Evolutionary conservation across 345 rosid species (phyloP).

Genomic region (Citrus trifoliata): DNA sequence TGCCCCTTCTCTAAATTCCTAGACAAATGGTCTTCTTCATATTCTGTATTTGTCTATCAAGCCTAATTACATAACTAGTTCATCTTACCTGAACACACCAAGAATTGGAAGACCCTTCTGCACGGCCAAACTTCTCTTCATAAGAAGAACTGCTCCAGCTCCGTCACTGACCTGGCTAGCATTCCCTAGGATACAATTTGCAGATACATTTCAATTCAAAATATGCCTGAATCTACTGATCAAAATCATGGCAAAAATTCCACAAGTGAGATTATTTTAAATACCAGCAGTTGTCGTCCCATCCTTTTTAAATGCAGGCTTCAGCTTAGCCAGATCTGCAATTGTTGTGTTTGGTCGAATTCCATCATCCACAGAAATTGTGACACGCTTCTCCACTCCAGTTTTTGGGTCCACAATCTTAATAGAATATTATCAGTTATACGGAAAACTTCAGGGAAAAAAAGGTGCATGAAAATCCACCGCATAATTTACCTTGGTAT

Average conservation of each 20-base stretch:
- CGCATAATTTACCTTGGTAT: conserved; percentile 58
- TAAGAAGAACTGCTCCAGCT: conserved; percentile 91
- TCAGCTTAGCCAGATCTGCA: conserved; percentile 68
- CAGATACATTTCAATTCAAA: conserved; percentile 12
- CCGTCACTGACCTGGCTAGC: conserved; percentile 99
- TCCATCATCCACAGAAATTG: conserved; percentile 75
- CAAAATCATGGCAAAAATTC: neutral
- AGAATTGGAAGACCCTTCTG: conserved; percentile 90
- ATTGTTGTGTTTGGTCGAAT: conserved; percentile 69
- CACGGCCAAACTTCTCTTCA: conserved; percentile 82
- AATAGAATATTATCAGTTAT: conserved; percentile 17
- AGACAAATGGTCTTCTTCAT: too few relatives aligned
- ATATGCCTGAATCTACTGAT: neutral
- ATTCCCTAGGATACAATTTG: conserved; percentile 48
- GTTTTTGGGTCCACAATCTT: conserved; percentile 86
- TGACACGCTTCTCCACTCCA: conserved; percentile 64
- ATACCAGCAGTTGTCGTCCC: conserved; percentile 96
- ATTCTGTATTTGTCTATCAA: neutral
- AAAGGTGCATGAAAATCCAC: neutral
- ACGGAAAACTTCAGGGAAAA: neutral
- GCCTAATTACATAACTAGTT: neutral
- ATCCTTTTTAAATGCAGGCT: conserved; percentile 75
- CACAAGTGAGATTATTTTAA: neutral
- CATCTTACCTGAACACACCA: conserved; percentile 75
- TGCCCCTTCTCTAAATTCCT: neutral